A percentile compares a stretch with the other conserved stretches of the same genome.
Conservation (phyloP, 345 rosid genomes). For the Hypericum androsaemum region DNA sequence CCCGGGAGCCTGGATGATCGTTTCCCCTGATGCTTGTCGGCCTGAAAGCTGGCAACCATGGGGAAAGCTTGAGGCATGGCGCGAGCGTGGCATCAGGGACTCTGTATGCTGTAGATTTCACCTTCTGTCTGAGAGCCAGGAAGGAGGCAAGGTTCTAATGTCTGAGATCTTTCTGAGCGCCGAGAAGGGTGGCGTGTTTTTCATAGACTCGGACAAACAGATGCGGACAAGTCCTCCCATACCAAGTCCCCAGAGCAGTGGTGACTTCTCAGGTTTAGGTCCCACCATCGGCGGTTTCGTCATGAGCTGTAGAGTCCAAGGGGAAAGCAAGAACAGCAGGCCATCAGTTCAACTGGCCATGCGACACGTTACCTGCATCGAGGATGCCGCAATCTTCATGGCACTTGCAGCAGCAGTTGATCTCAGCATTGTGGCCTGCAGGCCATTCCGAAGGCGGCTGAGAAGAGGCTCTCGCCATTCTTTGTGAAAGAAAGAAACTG, state of each 20-base stretch:
- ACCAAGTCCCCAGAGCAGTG: slow-evolving; percentile 90
- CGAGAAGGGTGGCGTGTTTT: slow-evolving; percentile 87
- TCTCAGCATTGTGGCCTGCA: slow-evolving; percentile 90
- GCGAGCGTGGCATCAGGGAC: slow-evolving; percentile 87
- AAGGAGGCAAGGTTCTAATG: slow-evolving; percentile 69
- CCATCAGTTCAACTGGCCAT: slow-evolving; percentile 78
- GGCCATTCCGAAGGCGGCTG: slow-evolving; percentile 64
- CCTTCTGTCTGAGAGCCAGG: slow-evolving; percentile 67
- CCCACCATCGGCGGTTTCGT: slow-evolving; percentile 61
- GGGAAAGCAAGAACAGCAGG: slow-evolving; percentile 83
- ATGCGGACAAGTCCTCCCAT: slow-evolving; percentile 54
- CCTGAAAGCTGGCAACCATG: slow-evolving; percentile 96
- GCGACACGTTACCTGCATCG: slow-evolving; percentile 83
- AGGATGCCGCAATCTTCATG: slow-evolving; percentile 96
- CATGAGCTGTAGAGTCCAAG: slow-evolving; percentile 87
- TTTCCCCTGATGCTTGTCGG: slow-evolving; percentile 65
- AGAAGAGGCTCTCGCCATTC: slow-evolving; percentile 58
- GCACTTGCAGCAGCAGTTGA: slow-evolving; percentile 92
- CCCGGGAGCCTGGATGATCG: slow-evolving; percentile 94
- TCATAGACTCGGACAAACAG: slow-evolving; percentile 75
- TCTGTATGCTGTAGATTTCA: slow-evolving; percentile 78
- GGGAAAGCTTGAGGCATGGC: slow-evolving; percentile 98
- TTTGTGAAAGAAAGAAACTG: slow-evolving; percentile 20
- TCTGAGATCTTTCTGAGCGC: slow-evolving; percentile 73
- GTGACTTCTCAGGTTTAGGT: slow-evolving; percentile 66